Evolutionary conservation across 495 filamentous ascomycete genomes (phyloP).

Genomic region (Pseudevernia furfuracea): DNA sequence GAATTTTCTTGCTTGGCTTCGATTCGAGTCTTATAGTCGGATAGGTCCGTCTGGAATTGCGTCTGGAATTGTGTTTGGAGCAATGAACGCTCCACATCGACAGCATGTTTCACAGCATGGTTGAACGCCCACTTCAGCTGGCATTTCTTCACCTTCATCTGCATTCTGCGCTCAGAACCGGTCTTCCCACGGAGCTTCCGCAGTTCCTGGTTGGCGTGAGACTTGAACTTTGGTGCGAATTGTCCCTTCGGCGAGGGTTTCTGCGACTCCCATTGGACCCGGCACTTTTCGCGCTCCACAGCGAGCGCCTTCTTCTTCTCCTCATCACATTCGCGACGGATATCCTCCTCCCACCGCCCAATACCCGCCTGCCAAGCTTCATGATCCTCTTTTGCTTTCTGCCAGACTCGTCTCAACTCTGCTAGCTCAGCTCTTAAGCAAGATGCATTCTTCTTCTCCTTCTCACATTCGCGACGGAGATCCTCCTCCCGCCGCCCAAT

Average conservation of each 20-base stretch:
- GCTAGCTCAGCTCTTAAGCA: too few relatives aligned
- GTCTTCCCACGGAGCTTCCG: not conserved
- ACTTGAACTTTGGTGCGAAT: not conserved
- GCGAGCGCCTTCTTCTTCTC: not conserved
- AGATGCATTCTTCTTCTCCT: too few relatives aligned
- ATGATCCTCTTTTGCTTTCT: too few relatives aligned
- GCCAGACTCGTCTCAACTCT: too few relatives aligned
- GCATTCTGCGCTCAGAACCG: not conserved
- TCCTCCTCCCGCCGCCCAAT: too few relatives aligned
- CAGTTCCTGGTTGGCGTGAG: not conserved
- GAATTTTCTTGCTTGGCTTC: not conserved
- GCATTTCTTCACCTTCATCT: not conserved
- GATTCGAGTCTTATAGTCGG: not conserved
- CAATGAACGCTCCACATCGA: not conserved
- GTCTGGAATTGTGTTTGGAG: not conserved
- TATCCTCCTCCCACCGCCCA: not conserved
- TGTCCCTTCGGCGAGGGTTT: not conserved
- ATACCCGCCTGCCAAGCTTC: too few relatives aligned
- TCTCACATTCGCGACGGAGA: not conserved
- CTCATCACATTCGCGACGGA: not conserved
- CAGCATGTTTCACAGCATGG: not conserved
- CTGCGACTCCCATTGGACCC: not conserved
- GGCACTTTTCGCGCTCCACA: not conserved
- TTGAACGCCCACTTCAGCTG: not conserved
- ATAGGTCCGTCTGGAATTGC: not conserved